Evolutionary conservation across 139 green algal species (phyloP).

Genomic region (Picochlorum costavermella): DNA sequence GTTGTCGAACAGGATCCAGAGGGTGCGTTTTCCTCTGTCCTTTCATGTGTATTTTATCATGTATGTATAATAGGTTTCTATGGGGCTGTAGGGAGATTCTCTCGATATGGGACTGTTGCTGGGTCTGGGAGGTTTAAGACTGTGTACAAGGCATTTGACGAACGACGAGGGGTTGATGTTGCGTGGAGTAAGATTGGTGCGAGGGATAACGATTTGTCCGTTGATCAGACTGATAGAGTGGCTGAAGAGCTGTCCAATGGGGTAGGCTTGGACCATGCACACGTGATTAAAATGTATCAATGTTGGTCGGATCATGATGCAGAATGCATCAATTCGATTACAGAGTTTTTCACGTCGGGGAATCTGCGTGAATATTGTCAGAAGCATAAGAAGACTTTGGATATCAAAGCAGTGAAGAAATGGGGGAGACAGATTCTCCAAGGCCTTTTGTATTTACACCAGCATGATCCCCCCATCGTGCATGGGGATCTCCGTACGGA

Average conservation of each 20-base stretch:
- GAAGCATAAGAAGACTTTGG: conserved; percentile 63
- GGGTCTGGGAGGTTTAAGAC: conserved; percentile 76
- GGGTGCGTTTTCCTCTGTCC: too few species aligned
- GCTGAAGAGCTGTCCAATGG: conserved; percentile 69
- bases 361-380: conserved; percentile 82
- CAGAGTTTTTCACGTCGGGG: conserved; percentile 86
- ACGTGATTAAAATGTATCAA: conserved; percentile 78
- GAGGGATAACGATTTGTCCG: conserved; percentile 38
- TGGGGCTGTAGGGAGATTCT: conserved; percentile 47
- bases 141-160: conserved; percentile 72
- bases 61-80: too few species aligned
- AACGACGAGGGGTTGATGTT: conserved; percentile 77
- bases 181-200: conserved; percentile 82
- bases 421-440: conserved; percentile 76
- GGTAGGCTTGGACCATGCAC: conserved; percentile 74
- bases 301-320: conserved; percentile 66
- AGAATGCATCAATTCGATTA: conserved; percentile 85
- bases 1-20: too few species aligned
- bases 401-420: conserved; percentile 85
- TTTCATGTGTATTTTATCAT: too few species aligned
- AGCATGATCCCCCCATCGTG: conserved; percentile 78
- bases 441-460: conserved; percentile 84
- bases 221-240: conserved; percentile 56
- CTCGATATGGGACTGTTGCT: conserved; percentile 59
- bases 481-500: conserved; percentile 71